These are phyloP conservation scores for Bacterosira constricta DNA, from an alignment of 108 stramenopile genomes.

Conservation along the genomic window DNA sequence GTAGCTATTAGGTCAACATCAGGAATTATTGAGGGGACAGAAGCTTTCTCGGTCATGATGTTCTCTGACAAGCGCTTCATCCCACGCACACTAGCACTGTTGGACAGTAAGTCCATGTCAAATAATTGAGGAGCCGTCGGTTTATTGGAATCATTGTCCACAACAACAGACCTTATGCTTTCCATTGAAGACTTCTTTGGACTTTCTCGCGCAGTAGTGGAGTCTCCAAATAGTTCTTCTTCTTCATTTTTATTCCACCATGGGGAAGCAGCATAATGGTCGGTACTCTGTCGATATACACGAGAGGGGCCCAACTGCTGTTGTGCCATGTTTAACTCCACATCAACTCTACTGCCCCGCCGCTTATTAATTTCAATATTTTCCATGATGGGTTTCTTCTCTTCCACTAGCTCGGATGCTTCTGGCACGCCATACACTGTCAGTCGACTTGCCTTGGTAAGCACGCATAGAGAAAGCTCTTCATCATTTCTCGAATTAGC, in stretches of 20 bases:
- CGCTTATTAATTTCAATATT: neutral
- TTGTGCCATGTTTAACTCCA: neutral
- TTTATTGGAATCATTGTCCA: neutral
- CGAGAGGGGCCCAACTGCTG: neutral
- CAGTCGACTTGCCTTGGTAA: slow-evolving; percentile 17
- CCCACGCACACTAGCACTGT: slow-evolving; percentile 4
- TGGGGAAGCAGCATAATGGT: neutral
- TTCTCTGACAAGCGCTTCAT: slow-evolving; percentile 16
- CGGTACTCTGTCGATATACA: slow-evolving; percentile 21
- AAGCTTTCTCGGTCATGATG: slow-evolving; percentile 18
- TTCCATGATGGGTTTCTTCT: neutral
- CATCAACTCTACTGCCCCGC: neutral
- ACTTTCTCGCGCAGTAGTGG: neutral
- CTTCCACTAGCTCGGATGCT: neutral
- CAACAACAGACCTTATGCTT: neutral
- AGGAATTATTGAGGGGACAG: slow-evolving; percentile 1
- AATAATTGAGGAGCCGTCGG: neutral
- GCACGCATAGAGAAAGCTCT: slow-evolving; percentile 34
- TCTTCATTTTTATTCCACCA: slow-evolving; percentile 48
- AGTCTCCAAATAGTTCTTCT: slow-evolving; percentile 24
- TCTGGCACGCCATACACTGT: slow-evolving; percentile 32
- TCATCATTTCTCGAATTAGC: neutral
- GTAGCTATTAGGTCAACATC: neutral
- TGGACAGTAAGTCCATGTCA: slow-evolving; percentile 6
- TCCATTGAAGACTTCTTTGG: neutral